Base-by-base conservation (phyloP, 352 stramenopile genomes). In the Poterioochromonas sp. region DNA sequence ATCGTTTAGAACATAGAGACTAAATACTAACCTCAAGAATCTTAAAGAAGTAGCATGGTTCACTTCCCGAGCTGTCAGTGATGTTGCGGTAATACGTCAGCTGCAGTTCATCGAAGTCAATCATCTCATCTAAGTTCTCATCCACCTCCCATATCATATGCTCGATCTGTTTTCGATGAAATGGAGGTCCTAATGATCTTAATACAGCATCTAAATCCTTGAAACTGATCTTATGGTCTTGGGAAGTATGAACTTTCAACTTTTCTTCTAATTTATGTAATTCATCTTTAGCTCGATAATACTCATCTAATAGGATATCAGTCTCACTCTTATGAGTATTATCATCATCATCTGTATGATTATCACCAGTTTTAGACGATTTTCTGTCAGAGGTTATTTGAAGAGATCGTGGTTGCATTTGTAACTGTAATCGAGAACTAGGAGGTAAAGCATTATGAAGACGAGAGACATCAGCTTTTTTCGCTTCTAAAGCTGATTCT, bases 71-170 rank as follows among this genome's bases (percentile, higher is more conserved):
- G 15, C 15, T 40, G n/a, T 74, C 65, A 51, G 20, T 54, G n/a
- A 74, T 51, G n/a, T 74, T 74, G 3, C 65, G 37, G 29, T 74
- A 74, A 39, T 74, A 74, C n/a, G 65, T 74, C 40, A 74, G 40
- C n/a, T 74, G 65, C 1, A 74, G n/a, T 37, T 74, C 65, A 34
- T 74, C 65, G 15, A 29, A 74, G 41, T 54, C 37, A 39, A 74
- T 54, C 15, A 54, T 15, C 1, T 35, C 65, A n/a, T 74, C 65
- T 39, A 29, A 12, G 5, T 74, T 51, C 43, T 74, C 65, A 39
- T 74, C 65, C 11, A 74, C 65, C 32, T 74, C 65, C 65, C 65
- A 74, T 29, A 74, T 74, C 62, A 71, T 47, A 41, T 44, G 5
- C 62, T 71, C 65, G 18, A 74, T 74, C 32, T 74, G 37, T 39